These are phyloP conservation scores for Theobroma grandiflorum DNA, from an alignment of 441 rosid species.

Conservation along the genomic window DNA sequence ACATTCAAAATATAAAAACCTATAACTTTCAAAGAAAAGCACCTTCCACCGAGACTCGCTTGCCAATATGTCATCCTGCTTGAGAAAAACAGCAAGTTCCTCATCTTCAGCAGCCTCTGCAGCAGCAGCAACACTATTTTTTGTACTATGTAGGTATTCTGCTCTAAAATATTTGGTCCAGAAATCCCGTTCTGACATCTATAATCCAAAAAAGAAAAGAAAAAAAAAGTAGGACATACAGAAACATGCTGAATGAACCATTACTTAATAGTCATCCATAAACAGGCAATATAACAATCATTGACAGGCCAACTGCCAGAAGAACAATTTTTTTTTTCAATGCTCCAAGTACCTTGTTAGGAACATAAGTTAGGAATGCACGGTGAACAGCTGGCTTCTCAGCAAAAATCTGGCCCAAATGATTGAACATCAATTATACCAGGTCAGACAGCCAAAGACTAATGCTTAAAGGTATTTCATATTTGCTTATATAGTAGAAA, in stretches of 20 bases:
- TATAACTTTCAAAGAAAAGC: constrained; percentile 28
- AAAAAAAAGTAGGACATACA: background rate
- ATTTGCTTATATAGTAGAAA: constrained; percentile 11
- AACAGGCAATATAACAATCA: constrained; percentile 8
- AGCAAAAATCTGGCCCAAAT: constrained; percentile 79
- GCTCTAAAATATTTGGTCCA: constrained; percentile 95
- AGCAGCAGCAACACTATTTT: constrained; percentile 72
- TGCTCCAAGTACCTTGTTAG: constrained; percentile 67
- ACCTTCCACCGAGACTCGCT: constrained; percentile 81
- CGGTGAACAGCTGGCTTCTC: constrained; percentile 95
- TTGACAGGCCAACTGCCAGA: constrained; percentile 17
- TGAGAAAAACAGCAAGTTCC: constrained; percentile 89
- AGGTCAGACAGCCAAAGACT: constrained; percentile 8
- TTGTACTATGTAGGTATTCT: constrained; percentile 83
- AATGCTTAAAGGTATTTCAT: constrained; percentile 1
- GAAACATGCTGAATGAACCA: constrained; percentile 16
- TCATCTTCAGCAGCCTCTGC: constrained; percentile 99
- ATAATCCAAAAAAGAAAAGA: background rate
- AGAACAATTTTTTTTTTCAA: constrained; percentile 6
- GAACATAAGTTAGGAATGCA: constrained; percentile 82
- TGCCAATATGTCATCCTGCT: constrained; percentile 88
- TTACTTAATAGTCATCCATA: background rate
- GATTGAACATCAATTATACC: constrained; percentile 6
- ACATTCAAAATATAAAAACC: constrained; percentile 15
- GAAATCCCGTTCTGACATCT: constrained; percentile 88